Evolutionary conservation across 371 early-diverging fungal genomes (phyloP).

Genomic region (Polyrhizophydium stewartii): DNA sequence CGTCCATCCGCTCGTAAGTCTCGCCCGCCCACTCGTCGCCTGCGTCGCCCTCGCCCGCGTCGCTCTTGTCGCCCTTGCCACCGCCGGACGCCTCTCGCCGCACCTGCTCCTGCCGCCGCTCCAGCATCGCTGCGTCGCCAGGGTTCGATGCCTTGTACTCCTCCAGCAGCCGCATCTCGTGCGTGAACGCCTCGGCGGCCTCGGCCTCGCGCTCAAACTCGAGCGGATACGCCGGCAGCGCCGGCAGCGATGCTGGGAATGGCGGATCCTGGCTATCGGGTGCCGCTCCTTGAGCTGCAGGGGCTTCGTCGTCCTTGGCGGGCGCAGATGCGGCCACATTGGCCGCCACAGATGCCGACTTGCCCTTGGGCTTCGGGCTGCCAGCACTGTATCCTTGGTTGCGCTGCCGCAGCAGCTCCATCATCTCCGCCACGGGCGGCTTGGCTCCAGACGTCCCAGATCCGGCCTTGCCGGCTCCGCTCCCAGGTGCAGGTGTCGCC

Average conservation of each 20-base stretch:
- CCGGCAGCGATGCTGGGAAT: neutral
- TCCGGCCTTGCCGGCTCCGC: too few relatives aligned
- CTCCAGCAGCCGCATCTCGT: constrained; percentile 26
- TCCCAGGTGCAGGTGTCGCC: too few relatives aligned
- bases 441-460: too few relatives aligned
- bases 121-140: constrained; percentile 3
- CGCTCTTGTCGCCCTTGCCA: neutral
- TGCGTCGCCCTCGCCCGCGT: constrained; percentile 4
- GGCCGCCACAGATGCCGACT: too few relatives aligned
- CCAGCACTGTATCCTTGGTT: too few relatives aligned
- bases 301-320: too few relatives aligned
- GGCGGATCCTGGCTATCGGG: too few relatives aligned
- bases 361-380: too few relatives aligned
- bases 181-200: constrained; percentile 7
- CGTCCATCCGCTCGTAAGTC: constrained; percentile 74
- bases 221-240: constrained; percentile 24
- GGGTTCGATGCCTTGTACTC: constrained; percentile 19
- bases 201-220: constrained; percentile 19
- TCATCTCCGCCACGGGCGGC: too few relatives aligned
- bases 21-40: constrained; percentile 67
- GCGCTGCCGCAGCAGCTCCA: too few relatives aligned
- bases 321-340: too few relatives aligned
- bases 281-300: neutral
- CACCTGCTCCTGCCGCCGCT: neutral
- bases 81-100: neutral